Evolutionary conservation across 2,329 filamentous ascomycete species (phyloP), one percentile per base, ranked within the genome.

Genomic region (Diaporthe ampelina): DNA sequence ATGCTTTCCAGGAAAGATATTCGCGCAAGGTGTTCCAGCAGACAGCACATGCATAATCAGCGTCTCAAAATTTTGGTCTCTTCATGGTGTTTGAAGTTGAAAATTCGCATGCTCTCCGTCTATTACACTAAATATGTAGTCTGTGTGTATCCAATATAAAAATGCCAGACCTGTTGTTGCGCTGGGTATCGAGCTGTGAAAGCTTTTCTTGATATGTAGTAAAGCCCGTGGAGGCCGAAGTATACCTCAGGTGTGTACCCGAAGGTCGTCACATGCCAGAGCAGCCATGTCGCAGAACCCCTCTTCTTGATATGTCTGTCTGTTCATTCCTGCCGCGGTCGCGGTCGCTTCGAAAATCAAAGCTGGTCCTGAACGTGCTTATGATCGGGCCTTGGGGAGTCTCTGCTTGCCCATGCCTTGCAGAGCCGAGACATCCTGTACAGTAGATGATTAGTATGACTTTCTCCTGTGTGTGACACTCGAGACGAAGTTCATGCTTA

Each of bases 391-490:
- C 9, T 65, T 56, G 3, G 70, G 70, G 32, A 72, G 35, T 11
- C 70, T 32, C 37, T 72, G 70, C 32, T 65, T 72, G n/a, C 70
- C 70, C 70, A 72, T 72, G 19, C 70, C 70, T 35, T 72, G 70
- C 35, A 72, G 5, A 48, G 50, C 32, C n/a, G 40, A 29, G n/a
- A 61, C 9, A 43, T 72, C 70, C 58, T 72, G 43, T 35, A 9
- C 8, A n/a, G 54, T 26, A 19, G 10, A 29, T 40, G 8, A 26
- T 57, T 29, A 59, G 35, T 35, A 7, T 45, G 59, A n/a, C 4
- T 11, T 4, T 48, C 59, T 32, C 8, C 10, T 26, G 8, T 1
- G 24, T 45, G 10, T 24, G 40, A 43, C 13, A 17, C 26, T 29
- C 9, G 24, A 35, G 24, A 24, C 11, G 26, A 48, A 48, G 45